phyloP scores from a whole-genome alignment of 495 filamentous ascomycete genomes.

The Tirmania nivea region DNA sequence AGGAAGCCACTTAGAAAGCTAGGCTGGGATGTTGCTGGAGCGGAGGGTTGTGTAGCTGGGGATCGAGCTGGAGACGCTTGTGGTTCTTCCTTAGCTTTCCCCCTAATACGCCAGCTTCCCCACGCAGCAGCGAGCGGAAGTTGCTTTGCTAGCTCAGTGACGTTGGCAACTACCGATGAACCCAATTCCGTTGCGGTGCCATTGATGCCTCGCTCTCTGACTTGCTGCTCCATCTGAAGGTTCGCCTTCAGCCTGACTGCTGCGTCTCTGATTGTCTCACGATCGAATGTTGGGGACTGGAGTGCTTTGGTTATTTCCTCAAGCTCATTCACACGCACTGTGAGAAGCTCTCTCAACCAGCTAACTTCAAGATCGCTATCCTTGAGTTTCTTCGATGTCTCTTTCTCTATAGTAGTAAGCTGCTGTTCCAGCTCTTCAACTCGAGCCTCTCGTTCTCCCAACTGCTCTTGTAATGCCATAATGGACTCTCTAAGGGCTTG shows the following conservation, averaged over 20 bases:
- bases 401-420: slow-evolving; percentile 48
- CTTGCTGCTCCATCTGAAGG: slow-evolving; percentile 91
- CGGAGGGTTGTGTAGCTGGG: slow-evolving; percentile 10
- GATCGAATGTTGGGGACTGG: slow-evolving; percentile 49
- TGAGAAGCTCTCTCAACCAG: slow-evolving; percentile 86
- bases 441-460: slow-evolving; percentile 72
- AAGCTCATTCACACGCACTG: slow-evolving; percentile 71
- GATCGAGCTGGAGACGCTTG: slow-evolving; percentile 1
- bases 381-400: slow-evolving; percentile 44
- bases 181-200: slow-evolving; percentile 9
- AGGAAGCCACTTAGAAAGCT: slow-evolving; percentile 14
- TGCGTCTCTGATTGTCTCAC: slow-evolving; percentile 53
- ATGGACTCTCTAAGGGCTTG: slow-evolving; percentile 78
- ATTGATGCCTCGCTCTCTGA: slow-evolving; percentile 39
- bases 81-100: background rate
- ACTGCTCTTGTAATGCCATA: slow-evolving; percentile 82
- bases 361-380: slow-evolving; percentile 82
- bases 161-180: slow-evolving; percentile 5
- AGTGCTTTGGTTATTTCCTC: slow-evolving; percentile 74
- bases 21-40: background rate
- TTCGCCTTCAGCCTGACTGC: slow-evolving; percentile 84
- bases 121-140: background rate
- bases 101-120: background rate
- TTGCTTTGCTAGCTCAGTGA: slow-evolving; percentile 1
- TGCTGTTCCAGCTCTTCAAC: slow-evolving; percentile 71